These are phyloP conservation scores for Diaporthe capsici DNA, from an alignment of 2,329 filamentous ascomycete genomes.

Conservation along the genomic window DNA sequence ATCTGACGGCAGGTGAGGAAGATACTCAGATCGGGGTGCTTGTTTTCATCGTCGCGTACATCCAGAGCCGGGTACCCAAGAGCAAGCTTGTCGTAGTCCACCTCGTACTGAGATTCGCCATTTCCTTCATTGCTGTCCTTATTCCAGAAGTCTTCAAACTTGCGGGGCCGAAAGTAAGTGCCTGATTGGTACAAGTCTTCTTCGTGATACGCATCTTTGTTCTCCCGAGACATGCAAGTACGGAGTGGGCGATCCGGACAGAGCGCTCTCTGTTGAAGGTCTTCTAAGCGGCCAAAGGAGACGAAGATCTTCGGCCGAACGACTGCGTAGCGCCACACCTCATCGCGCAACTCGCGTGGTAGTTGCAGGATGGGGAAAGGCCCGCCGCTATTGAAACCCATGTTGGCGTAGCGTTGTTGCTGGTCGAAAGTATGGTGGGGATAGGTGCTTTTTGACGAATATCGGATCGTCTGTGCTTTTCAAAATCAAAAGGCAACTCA, in stretches of 20 bases:
- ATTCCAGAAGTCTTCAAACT: background rate
- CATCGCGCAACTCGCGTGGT: background rate
- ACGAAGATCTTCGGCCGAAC: background rate
- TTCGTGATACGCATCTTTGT: background rate
- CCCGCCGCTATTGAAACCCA: background rate
- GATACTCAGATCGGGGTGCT: background rate
- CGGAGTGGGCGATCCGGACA: background rate
- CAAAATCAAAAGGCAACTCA: background rate
- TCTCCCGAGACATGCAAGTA: background rate
- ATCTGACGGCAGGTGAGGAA: background rate
- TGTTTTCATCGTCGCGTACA: background rate
- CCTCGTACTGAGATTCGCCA: background rate
- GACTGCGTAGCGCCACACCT: background rate
- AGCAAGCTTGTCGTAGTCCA: background rate
- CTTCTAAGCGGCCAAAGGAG: background rate
- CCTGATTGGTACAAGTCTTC: background rate
- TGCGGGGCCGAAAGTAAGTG: background rate
- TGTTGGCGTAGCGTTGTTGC: background rate
- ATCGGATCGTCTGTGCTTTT: background rate
- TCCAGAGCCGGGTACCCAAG: background rate
- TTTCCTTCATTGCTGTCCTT: background rate
- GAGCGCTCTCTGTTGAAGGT: background rate
- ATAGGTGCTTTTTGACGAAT: background rate
- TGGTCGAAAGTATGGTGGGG: background rate
- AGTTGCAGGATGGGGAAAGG: background rate